These are phyloP conservation scores for Ascochyta viciae-villosae DNA, from an alignment of 2,329 filamentous ascomycete species.

Conservation along the genomic window DNA sequence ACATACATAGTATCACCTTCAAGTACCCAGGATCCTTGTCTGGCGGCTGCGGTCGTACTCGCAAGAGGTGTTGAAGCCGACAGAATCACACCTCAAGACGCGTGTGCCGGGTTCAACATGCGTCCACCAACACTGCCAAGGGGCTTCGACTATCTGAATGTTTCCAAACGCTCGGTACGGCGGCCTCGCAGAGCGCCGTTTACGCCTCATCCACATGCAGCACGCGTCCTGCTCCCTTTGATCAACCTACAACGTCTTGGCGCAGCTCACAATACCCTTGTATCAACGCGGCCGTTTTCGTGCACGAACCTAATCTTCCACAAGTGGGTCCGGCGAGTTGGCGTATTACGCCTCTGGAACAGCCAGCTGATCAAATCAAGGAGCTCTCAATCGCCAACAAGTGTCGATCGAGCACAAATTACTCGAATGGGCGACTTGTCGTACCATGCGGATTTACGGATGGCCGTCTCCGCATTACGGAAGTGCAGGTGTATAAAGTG, in stretches of 20 bases:
- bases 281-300: slow-evolving; percentile 14
- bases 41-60: slow-evolving; percentile 3
- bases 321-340: slow-evolving; percentile 17
- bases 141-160: not conserved
- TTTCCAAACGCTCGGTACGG: slow-evolving; percentile 3
- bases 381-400: slow-evolving; percentile 6
- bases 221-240: slow-evolving; percentile 11
- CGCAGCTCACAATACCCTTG: slow-evolving; percentile 18
- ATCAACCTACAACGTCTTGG: slow-evolving; percentile 20
- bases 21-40: slow-evolving; percentile 10
- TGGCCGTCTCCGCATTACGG: slow-evolving; percentile 4
- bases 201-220: slow-evolving; percentile 13
- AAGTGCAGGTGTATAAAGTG: slow-evolving; percentile 21
- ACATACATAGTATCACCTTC: slow-evolving; percentile 3
- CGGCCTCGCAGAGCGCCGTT: not conserved
- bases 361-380: slow-evolving; percentile 13
- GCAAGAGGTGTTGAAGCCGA: not conserved
- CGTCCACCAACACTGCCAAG: slow-evolving; percentile 6
- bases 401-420: slow-evolving; percentile 2
- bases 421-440: slow-evolving; percentile 1
- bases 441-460: slow-evolving; percentile 2
- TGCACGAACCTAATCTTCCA: slow-evolving; percentile 15
- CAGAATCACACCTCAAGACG: slow-evolving; percentile 2
- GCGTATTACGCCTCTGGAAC: slow-evolving; percentile 10
- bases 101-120: slow-evolving; percentile 4